Conservation (phyloP, 306 rosid genomes). For the Inga leiocalycina region DNA sequence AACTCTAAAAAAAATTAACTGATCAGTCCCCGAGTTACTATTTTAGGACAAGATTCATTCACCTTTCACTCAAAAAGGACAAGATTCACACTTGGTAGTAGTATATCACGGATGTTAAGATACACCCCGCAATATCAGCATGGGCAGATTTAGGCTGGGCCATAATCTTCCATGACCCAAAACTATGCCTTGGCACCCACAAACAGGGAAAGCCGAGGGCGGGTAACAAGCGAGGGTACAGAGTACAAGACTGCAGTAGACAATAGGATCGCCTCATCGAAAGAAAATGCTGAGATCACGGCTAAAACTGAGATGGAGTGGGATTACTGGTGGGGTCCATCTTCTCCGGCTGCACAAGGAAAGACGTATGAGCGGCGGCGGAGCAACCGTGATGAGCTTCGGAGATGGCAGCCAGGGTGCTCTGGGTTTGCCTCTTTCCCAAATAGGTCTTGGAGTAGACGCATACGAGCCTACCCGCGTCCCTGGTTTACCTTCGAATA, state of each 20-base stretch:
- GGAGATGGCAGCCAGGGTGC: slow-evolving; percentile 92
- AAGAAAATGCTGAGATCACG: slow-evolving; percentile 40
- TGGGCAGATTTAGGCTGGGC: not conserved
- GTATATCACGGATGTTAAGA: no score
- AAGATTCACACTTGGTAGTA: no score
- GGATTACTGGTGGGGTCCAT: slow-evolving; percentile 7
- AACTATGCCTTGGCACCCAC: not conserved
- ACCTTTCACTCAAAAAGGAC: no score
- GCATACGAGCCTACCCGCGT: slow-evolving; percentile 76
- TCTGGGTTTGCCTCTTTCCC: slow-evolving; percentile 66
- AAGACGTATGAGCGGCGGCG: slow-evolving; percentile 54
- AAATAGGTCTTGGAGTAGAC: slow-evolving; percentile 55
- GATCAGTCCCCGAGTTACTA: no score
- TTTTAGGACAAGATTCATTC: no score
- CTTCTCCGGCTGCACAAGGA: not conserved
- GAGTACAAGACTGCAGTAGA: not conserved
- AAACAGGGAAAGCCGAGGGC: not conserved
- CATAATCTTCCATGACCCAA: not conserved
- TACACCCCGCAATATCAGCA: not conserved
- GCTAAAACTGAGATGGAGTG: slow-evolving; percentile 2
- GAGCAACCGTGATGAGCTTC: slow-evolving; percentile 71
- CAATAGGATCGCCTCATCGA: not conserved
- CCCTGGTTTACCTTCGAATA: slow-evolving; percentile 59
- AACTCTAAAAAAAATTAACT: no score
- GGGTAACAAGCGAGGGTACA: not conserved